Conservation (phyloP, 2,329 filamentous ascomycete genomes). For the Leptographium wingfieldii region DNA sequence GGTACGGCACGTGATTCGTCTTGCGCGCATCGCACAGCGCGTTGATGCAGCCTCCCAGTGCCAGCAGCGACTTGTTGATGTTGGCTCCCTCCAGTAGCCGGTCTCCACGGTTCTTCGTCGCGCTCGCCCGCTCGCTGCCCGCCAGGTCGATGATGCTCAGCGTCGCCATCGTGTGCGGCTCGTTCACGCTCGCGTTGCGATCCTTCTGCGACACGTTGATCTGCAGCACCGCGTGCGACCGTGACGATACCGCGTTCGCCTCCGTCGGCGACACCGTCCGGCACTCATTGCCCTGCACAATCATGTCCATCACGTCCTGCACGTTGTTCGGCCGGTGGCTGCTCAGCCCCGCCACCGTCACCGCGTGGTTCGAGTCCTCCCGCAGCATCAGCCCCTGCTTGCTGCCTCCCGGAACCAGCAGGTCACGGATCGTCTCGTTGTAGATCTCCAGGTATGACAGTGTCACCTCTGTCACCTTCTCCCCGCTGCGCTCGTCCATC, state of each 20-base stretch:
- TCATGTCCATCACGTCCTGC: slow-evolving; percentile 98
- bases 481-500: slow-evolving; percentile 71
- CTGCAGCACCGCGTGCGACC: slow-evolving; percentile 92
- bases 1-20: slow-evolving; percentile 88
- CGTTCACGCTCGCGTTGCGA: slow-evolving; percentile 79
- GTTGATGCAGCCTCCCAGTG: slow-evolving; percentile 94
- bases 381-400: slow-evolving; percentile 81
- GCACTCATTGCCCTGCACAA: slow-evolving; percentile 85
- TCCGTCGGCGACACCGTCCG: slow-evolving; percentile 94
- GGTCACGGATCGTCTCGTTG: slow-evolving; percentile 94
- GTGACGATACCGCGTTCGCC: slow-evolving; percentile 92
- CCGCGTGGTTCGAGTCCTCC: slow-evolving; percentile 86
- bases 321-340: slow-evolving; percentile 87
- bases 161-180: slow-evolving; percentile 96
- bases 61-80: slow-evolving; percentile 96
- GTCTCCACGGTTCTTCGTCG: slow-evolving; percentile 92
- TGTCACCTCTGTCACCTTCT: slow-evolving; percentile 81
- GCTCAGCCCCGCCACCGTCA: slow-evolving; percentile 80
- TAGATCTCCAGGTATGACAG: slow-evolving; percentile 97
- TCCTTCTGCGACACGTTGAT: slow-evolving; percentile 95
- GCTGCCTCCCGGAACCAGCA: slow-evolving; percentile 73
- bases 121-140: slow-evolving; percentile 88
- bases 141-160: slow-evolving; percentile 96
- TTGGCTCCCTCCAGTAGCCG: slow-evolving; percentile 88
- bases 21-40: slow-evolving; percentile 88